Evolutionary conservation across 306 rosid species (phyloP), one percentile per base, ranked within the genome.

Genomic region (Quercus berberidifolia): DNA sequence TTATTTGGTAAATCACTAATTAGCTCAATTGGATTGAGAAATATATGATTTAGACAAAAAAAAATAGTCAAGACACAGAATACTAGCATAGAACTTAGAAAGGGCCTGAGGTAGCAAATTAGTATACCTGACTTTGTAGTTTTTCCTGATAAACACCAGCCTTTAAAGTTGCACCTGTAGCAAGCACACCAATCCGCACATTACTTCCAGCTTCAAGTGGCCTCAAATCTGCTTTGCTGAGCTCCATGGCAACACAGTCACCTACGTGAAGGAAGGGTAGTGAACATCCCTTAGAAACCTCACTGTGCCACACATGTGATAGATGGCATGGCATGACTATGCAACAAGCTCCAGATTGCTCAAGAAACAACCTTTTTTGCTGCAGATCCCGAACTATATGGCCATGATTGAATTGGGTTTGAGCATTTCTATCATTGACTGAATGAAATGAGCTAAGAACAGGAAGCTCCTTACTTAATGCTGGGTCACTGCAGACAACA

Each of bases 281-380:
- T n/a, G 92, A 82, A 75, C 88, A 55, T 30, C 84, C 93, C 79
- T 86, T 67, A 1, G 84, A 85, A 52, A 91, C 81, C 75, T 89
- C 92, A 54, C 82, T 14, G 52, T 89, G 81, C 93, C 91, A 91
- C 13, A 81, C 90, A 49, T 89, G 91, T 59, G 88, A 89, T 1
- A 89, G 77, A 79, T 89, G 97, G 77, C 97, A 91, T 12, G 97
- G 97, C 90, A 91, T 86, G 59, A 81, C 97, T 54, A 91, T 82
- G 67, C 88, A 78, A 6, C 75, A 31, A 74, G 91, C 97, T 21
- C 97, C 97, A 5, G 91, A 91, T 55, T 74, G 82, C 82, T 86
- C 87, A 18, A 89, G 93, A 57, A 87, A 78, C 12, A 76, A 79
- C 74, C 85, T 80, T 51, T 89, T 89, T 15, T 55, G 65, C 69